Conservation (phyloP, 306 rosid species). For the Vigna radiata region DNA sequence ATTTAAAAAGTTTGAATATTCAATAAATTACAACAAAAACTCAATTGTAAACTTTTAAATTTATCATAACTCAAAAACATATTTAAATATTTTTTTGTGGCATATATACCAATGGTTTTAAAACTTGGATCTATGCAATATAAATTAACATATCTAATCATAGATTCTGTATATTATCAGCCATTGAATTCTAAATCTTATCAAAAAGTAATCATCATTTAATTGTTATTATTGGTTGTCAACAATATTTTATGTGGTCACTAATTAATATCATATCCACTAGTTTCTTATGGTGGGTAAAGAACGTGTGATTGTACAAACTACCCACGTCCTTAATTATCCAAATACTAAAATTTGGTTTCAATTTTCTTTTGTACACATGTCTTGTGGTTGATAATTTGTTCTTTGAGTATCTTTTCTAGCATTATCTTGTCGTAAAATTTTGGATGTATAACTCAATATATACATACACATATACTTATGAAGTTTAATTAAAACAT, state of each 20-base stretch:
- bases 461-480: no score
- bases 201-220: background rate
- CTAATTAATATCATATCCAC: conserved; percentile 12
- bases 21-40: no score
- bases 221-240: background rate
- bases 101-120: background rate
- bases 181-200: background rate
- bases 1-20: no score
- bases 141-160: background rate
- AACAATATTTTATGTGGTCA: conserved; percentile 14
- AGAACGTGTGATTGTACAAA: background rate
- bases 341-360: background rate
- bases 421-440: no score
- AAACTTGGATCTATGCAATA: background rate
- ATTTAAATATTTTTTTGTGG: no score
- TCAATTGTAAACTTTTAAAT: no score
- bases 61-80: no score
- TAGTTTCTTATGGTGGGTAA: conserved; percentile 1
- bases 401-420: no score
- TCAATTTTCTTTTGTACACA: no score
- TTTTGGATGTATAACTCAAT: no score
- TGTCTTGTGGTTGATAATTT: no score
- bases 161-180: background rate
- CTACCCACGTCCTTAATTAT: conserved; percentile 3
- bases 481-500: background rate